Conservation (phyloP, 2,329 filamentous ascomycete species). For the Mycogone perniciosa region DNA sequence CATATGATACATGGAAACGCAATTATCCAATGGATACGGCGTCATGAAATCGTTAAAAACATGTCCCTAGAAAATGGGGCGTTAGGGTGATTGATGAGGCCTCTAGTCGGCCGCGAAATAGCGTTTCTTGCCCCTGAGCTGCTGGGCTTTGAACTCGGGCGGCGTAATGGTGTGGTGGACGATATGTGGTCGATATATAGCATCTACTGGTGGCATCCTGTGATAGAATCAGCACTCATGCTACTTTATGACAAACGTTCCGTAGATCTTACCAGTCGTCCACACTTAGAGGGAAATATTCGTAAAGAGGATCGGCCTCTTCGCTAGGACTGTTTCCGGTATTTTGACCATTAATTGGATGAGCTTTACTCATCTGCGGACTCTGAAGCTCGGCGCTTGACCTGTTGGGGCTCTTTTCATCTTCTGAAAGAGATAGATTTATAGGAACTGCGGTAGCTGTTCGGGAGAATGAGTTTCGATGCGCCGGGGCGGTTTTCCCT, state of each 20-base stretch:
- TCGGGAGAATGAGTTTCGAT: constrained; percentile 19
- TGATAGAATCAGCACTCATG: not conserved
- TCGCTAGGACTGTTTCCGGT: constrained; percentile 60
- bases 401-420: constrained; percentile 51
- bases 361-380: constrained; percentile 40
- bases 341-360: constrained; percentile 29
- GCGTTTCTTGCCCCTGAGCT: constrained; percentile 60
- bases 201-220: constrained; percentile 81
- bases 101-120: constrained; percentile 62
- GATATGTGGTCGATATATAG: constrained; percentile 84
- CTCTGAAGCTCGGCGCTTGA: constrained; percentile 46
- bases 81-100: too few species aligned
- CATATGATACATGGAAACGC: constrained; percentile 11
- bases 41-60: constrained; percentile 8
- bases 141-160: constrained; percentile 63
- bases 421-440: constrained; percentile 53
- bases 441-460: constrained; percentile 35
- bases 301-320: constrained; percentile 78
- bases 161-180: constrained; percentile 79
- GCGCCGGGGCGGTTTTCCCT: constrained; percentile 16
- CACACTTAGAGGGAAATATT: constrained; percentile 87
- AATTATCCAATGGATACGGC: constrained; percentile 9
- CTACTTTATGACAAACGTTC: not conserved
- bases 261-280: constrained; percentile 64
- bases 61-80: not conserved